Conservation (phyloP, 179 eudicot genomes). For the Pouteria campechiana region DNA sequence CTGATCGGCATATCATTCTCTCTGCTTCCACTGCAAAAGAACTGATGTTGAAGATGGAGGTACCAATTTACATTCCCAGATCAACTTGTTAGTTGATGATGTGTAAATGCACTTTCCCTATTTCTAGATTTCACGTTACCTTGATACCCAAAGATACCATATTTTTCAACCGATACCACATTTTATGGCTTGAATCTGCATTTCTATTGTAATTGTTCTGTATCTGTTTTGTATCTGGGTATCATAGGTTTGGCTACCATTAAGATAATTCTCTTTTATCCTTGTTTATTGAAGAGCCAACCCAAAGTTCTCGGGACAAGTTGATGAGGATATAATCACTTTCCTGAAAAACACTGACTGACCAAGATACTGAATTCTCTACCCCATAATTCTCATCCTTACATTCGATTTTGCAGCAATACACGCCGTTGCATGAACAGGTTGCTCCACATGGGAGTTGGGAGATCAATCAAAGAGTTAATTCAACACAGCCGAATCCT, state of each 20-base stretch:
- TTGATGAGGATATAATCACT: too few species aligned
- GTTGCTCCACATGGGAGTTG: constrained; percentile 88
- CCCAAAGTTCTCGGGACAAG: too few species aligned
- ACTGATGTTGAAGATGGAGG: constrained; percentile 75
- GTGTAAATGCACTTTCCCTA: background rate
- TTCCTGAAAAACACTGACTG: too few species aligned
- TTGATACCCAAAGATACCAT: too few species aligned
- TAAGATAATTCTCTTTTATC: too few species aligned
- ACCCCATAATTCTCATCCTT: background rate
- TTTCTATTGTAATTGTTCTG: too few species aligned
- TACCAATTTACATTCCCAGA: constrained; percentile 11
- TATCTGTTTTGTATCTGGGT: too few species aligned
- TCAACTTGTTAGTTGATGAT: background rate
- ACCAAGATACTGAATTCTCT: too few species aligned
- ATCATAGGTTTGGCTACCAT: too few species aligned
- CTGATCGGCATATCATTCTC: constrained; percentile 61
- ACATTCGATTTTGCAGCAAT: constrained; percentile 40
- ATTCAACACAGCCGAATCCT: constrained; percentile 31
- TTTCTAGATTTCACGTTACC: background rate
- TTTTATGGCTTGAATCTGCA: too few species aligned
- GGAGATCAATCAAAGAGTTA: constrained; percentile 58
- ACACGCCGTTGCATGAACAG: constrained; percentile 47
- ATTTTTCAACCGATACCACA: too few species aligned
- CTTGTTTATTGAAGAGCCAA: too few species aligned
- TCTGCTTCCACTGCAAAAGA: constrained; percentile 86